Evolutionary conservation across 140 eudicot species (phyloP).

Genomic region (Cichorium intybus): DNA sequence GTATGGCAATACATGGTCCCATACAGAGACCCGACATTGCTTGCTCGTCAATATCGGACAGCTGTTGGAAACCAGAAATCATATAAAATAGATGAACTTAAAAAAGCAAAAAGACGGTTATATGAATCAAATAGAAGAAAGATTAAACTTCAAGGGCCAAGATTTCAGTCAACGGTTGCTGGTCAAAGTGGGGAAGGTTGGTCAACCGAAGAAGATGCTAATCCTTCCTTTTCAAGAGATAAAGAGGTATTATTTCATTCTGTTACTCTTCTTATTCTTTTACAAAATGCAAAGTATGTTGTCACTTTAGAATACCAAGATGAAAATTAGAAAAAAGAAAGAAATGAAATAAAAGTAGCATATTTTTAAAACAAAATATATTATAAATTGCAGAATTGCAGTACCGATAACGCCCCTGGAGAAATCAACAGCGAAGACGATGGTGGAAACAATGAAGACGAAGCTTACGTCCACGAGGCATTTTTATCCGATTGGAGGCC

Average conservation of each 20-base stretch:
- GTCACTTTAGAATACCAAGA: too few species aligned
- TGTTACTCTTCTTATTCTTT: too few species aligned
- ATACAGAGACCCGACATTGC: slow-evolving; percentile 80
- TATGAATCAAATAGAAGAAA: slow-evolving; percentile 56
- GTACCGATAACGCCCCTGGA: slow-evolving; percentile 43
- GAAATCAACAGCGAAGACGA: slow-evolving; percentile 61
- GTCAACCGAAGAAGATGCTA: slow-evolving; percentile 30
- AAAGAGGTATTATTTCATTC: slow-evolving; percentile 64
- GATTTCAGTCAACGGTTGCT: background rate
- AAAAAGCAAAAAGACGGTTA: slow-evolving; percentile 60
- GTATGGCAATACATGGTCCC: slow-evolving; percentile 81
- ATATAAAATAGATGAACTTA: slow-evolving; percentile 62
- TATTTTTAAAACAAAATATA: background rate
- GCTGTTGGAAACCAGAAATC: slow-evolving; percentile 89
- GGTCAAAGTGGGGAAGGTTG: slow-evolving; percentile 32
- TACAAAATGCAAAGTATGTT: too few species aligned
- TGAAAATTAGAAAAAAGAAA: too few species aligned
- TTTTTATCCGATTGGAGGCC: slow-evolving; percentile 99
- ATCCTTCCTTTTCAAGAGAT: slow-evolving; percentile 31
- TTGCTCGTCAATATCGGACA: slow-evolving; percentile 89
- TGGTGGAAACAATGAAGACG: slow-evolving; percentile 56
- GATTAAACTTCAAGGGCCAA: slow-evolving; percentile 38
- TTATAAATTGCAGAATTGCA: slow-evolving; percentile 39
- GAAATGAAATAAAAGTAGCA: too few species aligned
- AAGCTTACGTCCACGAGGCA: slow-evolving; percentile 96